Percentiles rank a stretch among this genome's conserved stretches.
Evolutionary conservation across 2,329 filamentous ascomycete species (phyloP).

Genomic region (Colletotrichum abscissum): DNA sequence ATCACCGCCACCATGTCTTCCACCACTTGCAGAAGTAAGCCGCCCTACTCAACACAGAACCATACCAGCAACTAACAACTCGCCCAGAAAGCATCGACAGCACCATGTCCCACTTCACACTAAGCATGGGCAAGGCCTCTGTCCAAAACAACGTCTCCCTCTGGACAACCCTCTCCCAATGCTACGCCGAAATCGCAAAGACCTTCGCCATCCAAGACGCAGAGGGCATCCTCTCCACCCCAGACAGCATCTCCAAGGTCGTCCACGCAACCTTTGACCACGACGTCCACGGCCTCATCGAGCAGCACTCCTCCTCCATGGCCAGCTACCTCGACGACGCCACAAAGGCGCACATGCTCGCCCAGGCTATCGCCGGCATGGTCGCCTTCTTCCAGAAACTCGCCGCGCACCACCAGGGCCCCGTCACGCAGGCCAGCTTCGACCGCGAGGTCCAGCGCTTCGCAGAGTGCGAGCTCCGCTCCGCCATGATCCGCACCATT

Average conservation of each 20-base stretch:
- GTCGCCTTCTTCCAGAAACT: constrained; percentile 44
- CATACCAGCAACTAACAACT: not conserved
- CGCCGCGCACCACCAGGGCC: constrained; percentile 18
- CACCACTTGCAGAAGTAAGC: constrained; percentile 24
- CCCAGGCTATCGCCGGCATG: constrained; percentile 49
- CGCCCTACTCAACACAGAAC: too few relatives aligned
- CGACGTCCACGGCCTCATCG: constrained; percentile 46
- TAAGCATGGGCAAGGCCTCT: constrained; percentile 33
- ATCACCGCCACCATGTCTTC: constrained; percentile 23
- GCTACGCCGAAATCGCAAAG: constrained; percentile 26
- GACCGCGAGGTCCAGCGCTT: constrained; percentile 45
- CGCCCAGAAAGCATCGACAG: constrained; percentile 32
- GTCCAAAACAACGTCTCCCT: constrained; percentile 33
- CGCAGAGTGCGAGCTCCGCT: constrained; percentile 43
- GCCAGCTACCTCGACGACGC: constrained; percentile 44
- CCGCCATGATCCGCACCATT: constrained; percentile 43
- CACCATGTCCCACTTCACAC: constrained; percentile 34
- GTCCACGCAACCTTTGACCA: constrained; percentile 48
- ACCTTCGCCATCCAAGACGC: constrained; percentile 33
- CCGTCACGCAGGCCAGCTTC: constrained; percentile 39
- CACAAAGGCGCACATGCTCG: constrained; percentile 47
- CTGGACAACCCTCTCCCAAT: constrained; percentile 35
- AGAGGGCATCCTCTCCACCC: constrained; percentile 40
- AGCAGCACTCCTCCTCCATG: constrained; percentile 41
- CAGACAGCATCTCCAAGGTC: constrained; percentile 38